Percentiles rank a stretch among this genome's conserved stretches.
These are phyloP conservation scores for Gnomoniopsis smithogilvyi DNA, from an alignment of 2,329 filamentous ascomycete species.

Conservation along the genomic window DNA sequence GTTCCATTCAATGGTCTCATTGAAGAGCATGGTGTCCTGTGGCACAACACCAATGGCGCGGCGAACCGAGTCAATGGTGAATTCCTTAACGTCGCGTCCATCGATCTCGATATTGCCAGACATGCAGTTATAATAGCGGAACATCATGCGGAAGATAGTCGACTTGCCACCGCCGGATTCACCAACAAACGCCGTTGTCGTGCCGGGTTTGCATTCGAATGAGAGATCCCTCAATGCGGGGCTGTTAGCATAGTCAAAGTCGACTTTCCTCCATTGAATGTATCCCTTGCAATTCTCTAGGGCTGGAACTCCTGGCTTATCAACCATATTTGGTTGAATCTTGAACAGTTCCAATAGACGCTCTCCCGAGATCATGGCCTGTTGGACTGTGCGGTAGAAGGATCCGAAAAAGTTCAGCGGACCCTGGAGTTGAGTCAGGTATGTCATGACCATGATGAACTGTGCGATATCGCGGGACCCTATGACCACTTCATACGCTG, in stretches of 20 bases:
- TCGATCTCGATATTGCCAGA: slow-evolving; percentile 82
- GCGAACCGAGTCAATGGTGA: slow-evolving; percentile 92
- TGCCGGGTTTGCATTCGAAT: slow-evolving; percentile 84
- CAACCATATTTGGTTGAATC: slow-evolving; percentile 87
- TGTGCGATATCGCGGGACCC: slow-evolving; percentile 64
- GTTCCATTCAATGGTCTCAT: slow-evolving; percentile 54
- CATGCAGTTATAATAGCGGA: slow-evolving; percentile 89
- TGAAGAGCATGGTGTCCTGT: slow-evolving; percentile 77
- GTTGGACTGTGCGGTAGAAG: slow-evolving; percentile 94
- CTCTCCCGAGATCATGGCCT: slow-evolving; percentile 96
- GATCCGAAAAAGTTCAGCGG: slow-evolving; percentile 88
- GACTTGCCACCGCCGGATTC: slow-evolving; percentile 97
- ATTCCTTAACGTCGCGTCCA: slow-evolving; percentile 75
- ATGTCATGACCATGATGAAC: slow-evolving; percentile 72
- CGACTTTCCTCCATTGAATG: slow-evolving; percentile 83
- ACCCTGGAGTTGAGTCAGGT: slow-evolving; percentile 75
- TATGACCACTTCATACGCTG: slow-evolving; percentile 72
- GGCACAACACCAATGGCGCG: slow-evolving; percentile 92
- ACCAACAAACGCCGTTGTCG: slow-evolving; percentile 92
- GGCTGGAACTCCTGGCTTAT: slow-evolving; percentile 62
- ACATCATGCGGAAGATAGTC: slow-evolving; percentile 91
- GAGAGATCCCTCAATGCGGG: slow-evolving; percentile 79
- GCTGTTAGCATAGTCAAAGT: slow-evolving; percentile 90
- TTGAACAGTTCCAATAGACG: slow-evolving; percentile 94
- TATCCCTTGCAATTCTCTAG: slow-evolving; percentile 72